Base-by-base conservation (phyloP, 1,284 basidiomycete genomes). In the Anthracocystis walkeri region DNA sequence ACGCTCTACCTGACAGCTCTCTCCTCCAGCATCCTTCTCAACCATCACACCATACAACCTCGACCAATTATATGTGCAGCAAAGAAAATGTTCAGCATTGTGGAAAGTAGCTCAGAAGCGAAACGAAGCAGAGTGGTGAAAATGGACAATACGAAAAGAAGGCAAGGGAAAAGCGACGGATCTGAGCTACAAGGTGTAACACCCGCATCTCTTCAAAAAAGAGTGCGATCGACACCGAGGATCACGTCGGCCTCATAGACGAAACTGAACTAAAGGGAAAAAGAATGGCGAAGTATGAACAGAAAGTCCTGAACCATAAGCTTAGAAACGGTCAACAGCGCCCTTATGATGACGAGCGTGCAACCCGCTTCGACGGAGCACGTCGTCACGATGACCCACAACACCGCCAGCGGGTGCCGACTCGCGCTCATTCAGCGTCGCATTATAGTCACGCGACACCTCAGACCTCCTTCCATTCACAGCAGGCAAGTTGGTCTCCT, bases 281-380 rank as follows among this genome's bases (percentile, higher is more conserved):
- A 20, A 29, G 7, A n/a, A 4, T 12, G 2, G 50, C 20, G 35
- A 31, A 31, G 33, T 35, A 14, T 8, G 33, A 35, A 23, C 12
- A 50, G 27, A 4, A 23, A 20, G 35, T 4, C n/a, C 23, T 23
- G 33, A 4, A 3, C 7, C 7, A 29, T 29, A 25, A 12, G 21
- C 44, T 58, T 33, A 72, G 25, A 63, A 52, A 48, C 69, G 69
- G 52, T 72, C 69, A 46, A 52, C 21, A 16, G 50, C 31, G 33
- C 48, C n/a, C 64, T 72, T 72, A 35, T 66, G 56, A 51, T 66
- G 59, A 42, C 69, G 64, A 49, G 64, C 57, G 57, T 72, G 69
- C 52, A 66, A 23, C 8, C 52, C 69, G 49, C 69, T 67, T 21
- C 63, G 63, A 1, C 52, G 63, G 42, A 63, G 57, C 23, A 64